phyloP scores from a whole-genome alignment of 371 early-diverging fungal species.

The Umbelopsis sp. region DNA sequence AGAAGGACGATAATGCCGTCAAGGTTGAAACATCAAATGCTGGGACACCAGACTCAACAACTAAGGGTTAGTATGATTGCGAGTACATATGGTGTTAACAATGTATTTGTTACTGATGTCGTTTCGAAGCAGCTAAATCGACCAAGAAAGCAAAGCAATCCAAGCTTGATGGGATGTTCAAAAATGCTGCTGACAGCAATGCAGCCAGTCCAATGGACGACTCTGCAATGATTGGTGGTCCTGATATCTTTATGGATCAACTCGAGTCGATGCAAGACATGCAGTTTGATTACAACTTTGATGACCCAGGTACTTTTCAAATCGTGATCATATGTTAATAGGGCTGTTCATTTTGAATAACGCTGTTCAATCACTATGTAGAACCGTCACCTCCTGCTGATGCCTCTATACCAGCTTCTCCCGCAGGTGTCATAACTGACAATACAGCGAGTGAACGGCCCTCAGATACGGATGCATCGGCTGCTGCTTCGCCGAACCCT shows the following conservation, averaged over 20 bases:
- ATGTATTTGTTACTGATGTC: neutral
- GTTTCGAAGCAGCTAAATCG: neutral
- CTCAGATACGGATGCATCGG: neutral
- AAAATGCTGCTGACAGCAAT: neutral
- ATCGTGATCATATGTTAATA: neutral
- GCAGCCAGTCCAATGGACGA: neutral
- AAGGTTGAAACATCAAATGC: neutral
- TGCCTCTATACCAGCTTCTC: neutral
- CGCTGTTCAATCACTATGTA: neutral
- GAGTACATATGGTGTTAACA: neutral
- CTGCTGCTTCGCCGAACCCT: neutral
- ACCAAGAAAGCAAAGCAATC: constrained; percentile 3
- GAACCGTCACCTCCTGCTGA: neutral
- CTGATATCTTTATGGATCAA: constrained; percentile 11
- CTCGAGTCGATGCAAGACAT: constrained; percentile 11
- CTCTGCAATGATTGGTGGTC: neutral
- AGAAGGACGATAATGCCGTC: neutral
- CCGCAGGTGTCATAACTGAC: neutral
- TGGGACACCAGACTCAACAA: neutral
- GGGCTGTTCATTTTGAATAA: neutral
- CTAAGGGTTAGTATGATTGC: neutral
- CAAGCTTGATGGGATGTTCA: neutral
- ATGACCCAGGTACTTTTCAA: constrained; percentile 1
- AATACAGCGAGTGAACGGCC: neutral
- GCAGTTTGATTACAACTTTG: constrained; percentile 9